These are phyloP conservation scores for Populus tomentosa DNA, from an alignment of 441 rosid species.

Conservation along the genomic window DNA sequence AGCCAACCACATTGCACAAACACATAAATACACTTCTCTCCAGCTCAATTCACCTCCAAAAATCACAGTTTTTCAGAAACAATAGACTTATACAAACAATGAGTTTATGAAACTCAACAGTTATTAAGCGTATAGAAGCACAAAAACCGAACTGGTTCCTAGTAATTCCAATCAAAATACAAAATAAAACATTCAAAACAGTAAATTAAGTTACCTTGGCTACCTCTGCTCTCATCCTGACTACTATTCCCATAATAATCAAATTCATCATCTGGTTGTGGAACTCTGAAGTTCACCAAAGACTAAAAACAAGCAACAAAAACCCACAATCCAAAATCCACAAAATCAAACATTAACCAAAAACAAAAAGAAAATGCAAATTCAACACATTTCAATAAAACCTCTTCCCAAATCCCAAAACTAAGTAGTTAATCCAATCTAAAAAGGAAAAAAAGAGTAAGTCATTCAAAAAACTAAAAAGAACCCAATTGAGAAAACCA, in stretches of 20 bases:
- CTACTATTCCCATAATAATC: conserved; percentile 95
- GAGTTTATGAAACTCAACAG: background rate
- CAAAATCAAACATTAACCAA: conserved; percentile 3
- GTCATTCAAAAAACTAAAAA: background rate
- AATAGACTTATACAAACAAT: background rate
- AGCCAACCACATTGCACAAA: conserved; percentile 19
- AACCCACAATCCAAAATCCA: conserved; percentile 13
- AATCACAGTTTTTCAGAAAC: background rate
- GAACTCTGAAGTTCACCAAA: conserved; percentile 84
- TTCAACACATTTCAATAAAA: background rate
- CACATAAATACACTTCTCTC: conserved; percentile 18
- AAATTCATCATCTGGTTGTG: conserved; percentile 83
- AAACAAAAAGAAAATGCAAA: conserved; percentile 18
- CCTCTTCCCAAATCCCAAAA: background rate
- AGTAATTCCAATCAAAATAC: conserved; percentile 12
- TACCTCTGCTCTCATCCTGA: conserved; percentile 95
- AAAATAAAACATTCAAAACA: background rate
- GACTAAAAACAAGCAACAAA: conserved; percentile 52
- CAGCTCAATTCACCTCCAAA: conserved; percentile 13
- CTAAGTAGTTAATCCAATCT: conserved; percentile 14
- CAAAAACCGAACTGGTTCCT: conserved; percentile 5
- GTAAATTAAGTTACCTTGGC: conserved; percentile 59
- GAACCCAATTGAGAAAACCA: conserved; percentile 15
- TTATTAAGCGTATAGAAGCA: background rate
- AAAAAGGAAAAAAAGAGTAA: background rate